These are phyloP conservation scores for Globisporangium perplexum DNA, from an alignment of 352 stramenopile genomes.

Conservation along the genomic window DNA sequence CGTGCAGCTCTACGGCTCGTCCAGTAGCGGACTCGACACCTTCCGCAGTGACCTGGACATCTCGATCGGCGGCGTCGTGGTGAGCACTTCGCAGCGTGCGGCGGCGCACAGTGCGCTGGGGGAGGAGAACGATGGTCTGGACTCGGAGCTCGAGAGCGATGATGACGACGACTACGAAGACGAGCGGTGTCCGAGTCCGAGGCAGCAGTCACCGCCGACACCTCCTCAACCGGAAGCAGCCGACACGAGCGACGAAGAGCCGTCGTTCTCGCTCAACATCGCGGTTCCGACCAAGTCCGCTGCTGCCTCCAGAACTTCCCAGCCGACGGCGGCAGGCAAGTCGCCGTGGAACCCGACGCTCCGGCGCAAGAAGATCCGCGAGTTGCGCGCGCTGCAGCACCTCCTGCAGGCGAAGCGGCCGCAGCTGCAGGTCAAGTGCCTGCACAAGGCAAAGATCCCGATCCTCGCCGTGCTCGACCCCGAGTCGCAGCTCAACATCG, in stretches of 20 bases:
- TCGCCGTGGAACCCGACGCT: conserved; percentile 72
- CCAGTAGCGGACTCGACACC: conserved; percentile 59
- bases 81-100: conserved; percentile 17
- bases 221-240: background rate
- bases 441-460: conserved; percentile 68
- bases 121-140: conserved; percentile 1
- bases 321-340: conserved; percentile 13
- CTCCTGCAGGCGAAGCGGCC: conserved; percentile 43
- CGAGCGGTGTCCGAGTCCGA: conserved; percentile 3
- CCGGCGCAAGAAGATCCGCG: conserved; percentile 48
- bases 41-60: conserved; percentile 77
- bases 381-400: conserved; percentile 48
- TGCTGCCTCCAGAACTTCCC: background rate
- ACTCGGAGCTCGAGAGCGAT: conserved; percentile 3
- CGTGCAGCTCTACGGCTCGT: conserved; percentile 67
- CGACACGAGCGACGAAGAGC: conserved; percentile 21
- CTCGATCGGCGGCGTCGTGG: conserved; percentile 47
- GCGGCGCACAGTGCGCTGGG: conserved; percentile 5
- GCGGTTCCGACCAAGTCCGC: conserved; percentile 19
- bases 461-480: conserved; percentile 66
- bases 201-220: background rate
- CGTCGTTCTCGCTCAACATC: conserved; percentile 64
- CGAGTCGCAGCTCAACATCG: conserved; percentile 44
- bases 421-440: conserved; percentile 51
- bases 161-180: conserved; percentile 13